Conservation (phyloP, 441 rosid genomes). For the Flueggea neowawraea region DNA sequence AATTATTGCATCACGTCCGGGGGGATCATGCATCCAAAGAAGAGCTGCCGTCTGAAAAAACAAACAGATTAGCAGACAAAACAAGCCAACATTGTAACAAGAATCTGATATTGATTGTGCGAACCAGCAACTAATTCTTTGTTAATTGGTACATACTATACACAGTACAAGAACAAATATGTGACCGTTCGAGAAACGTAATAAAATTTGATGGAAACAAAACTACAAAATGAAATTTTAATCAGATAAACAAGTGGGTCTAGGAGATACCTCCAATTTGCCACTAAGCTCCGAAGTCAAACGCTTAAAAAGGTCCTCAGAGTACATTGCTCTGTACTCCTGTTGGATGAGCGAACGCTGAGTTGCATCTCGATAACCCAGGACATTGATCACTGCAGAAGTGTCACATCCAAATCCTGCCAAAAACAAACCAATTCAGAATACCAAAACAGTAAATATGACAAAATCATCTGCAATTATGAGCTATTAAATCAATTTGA, state of each 20-base stretch:
- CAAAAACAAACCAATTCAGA: conserved; percentile 5
- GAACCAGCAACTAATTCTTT: not conserved
- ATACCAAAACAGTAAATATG: not conserved
- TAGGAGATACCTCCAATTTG: conserved; percentile 41
- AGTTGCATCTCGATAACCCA: conserved; percentile 54
- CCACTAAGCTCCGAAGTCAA: conserved; percentile 50
- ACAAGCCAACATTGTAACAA: not conserved
- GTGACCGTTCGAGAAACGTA: too few species aligned
- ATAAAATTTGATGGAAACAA: too few species aligned
- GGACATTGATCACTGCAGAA: conserved; percentile 40
- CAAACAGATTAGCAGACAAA: not conserved
- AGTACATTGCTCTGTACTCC: conserved; percentile 46
- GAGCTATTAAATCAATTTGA: not conserved
- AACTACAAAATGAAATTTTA: too few species aligned
- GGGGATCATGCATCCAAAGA: conserved; percentile 68
- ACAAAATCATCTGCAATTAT: too few species aligned
- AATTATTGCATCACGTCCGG: conserved; percentile 54
- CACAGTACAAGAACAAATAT: too few species aligned
- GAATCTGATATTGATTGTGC: not conserved
- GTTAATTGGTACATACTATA: too few species aligned
- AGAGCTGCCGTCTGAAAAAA: conserved; percentile 46
- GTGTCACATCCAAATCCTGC: conserved; percentile 61
- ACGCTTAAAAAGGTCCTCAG: conserved; percentile 44
- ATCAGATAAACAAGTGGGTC: too few species aligned
- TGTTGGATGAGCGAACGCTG: conserved; percentile 52